Conservation (phyloP, 2,329 filamentous ascomycete species). For the Rachicladosporium sp. region DNA sequence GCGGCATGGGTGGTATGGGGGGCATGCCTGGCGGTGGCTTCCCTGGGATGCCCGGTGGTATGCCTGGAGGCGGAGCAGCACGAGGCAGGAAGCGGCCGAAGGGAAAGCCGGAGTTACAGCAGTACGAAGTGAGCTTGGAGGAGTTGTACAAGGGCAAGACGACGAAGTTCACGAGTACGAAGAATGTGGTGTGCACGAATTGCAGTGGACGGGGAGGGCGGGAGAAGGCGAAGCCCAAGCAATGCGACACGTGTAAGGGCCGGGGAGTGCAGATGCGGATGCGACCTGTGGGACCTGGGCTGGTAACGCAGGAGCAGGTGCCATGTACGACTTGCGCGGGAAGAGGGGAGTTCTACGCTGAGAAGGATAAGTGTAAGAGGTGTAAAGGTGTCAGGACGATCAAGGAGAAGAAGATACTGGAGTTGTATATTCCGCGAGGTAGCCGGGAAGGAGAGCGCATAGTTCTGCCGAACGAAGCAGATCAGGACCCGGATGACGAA, state of each 20-base stretch:
- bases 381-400: conserved; percentile 87
- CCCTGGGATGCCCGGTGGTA: conserved; percentile 23
- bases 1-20: conserved; percentile 41
- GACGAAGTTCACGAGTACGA: conserved; percentile 89
- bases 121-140: conserved; percentile 82
- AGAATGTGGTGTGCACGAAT: conserved; percentile 75
- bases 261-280: conserved; percentile 62
- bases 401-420: conserved; percentile 83
- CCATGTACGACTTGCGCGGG: conserved; percentile 75
- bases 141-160: conserved; percentile 98
- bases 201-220: conserved; percentile 88
- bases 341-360: conserved; percentile 75
- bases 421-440: conserved; percentile 89
- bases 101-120: conserved; percentile 74
- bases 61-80: conserved; percentile 15
- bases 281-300: conserved; percentile 72
- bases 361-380: conserved; percentile 97
- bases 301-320: conserved; percentile 70
- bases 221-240: conserved; percentile 73
- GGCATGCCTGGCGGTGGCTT: conserved; percentile 36
- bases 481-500: conserved; percentile 80
- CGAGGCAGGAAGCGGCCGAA: conserved; percentile 28
- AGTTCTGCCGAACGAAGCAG: conserved; percentile 81
- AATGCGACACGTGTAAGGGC: conserved; percentile 76
- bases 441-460: conserved; percentile 73